These are phyloP conservation scores for Malus hybrid DNA, from an alignment of 331 rosid genomes.

Conservation along the genomic window DNA sequence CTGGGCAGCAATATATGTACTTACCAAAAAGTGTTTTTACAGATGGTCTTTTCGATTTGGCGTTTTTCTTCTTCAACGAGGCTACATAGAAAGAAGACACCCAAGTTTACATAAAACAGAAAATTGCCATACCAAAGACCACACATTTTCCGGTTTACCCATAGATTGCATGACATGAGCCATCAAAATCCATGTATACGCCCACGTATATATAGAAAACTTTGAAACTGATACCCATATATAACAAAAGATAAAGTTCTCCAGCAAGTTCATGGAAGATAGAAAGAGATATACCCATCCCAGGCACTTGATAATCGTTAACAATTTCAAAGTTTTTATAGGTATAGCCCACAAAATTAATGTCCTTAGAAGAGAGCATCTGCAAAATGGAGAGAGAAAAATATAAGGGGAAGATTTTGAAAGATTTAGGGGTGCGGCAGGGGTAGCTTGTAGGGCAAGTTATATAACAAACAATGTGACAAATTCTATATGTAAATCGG, in stretches of 20 bases:
- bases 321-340: background rate
- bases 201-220: background rate
- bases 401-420: background rate
- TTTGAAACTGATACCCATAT: background rate
- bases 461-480: background rate
- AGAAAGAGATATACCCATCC: constrained; percentile 55
- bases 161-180: background rate
- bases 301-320: constrained; percentile 85
- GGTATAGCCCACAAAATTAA: constrained; percentile 62
- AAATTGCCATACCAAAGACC: background rate
- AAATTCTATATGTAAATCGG: background rate
- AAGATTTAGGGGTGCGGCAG: background rate
- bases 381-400: constrained; percentile 21
- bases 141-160: background rate
- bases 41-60: constrained; percentile 74
- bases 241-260: background rate
- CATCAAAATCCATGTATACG: background rate
- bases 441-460: background rate
- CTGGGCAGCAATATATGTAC: background rate
- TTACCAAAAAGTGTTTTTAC: constrained; percentile 81
- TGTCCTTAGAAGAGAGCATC: constrained; percentile 98
- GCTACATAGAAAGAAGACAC: constrained; percentile 39
- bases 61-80: constrained; percentile 77
- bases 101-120: constrained; percentile 3
- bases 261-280: background rate